Percentiles rank a stretch among this genome's conserved stretches.
These are phyloP conservation scores for Ceratobasidium sp. DNA, from an alignment of 1,284 basidiomycete species.

Conservation along the genomic window DNA sequence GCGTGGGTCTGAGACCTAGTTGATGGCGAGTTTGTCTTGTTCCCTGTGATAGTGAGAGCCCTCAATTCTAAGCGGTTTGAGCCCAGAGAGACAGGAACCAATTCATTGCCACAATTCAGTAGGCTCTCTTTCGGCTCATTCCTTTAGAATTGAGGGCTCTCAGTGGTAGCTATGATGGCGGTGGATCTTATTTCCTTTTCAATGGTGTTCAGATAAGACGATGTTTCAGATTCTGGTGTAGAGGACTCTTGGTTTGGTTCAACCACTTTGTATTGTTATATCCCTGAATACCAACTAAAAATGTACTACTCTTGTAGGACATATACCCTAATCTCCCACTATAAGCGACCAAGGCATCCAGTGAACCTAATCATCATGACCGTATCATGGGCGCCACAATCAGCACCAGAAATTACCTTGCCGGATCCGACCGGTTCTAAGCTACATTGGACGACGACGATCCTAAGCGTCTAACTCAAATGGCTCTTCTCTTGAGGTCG, in stretches of 20 bases:
- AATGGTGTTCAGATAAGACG: background rate
- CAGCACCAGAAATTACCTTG: background rate
- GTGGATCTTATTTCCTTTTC: conserved; percentile 24
- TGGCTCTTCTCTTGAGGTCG: background rate
- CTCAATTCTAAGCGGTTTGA: no score
- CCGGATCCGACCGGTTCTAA: background rate
- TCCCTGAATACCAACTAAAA: conserved; percentile 14
- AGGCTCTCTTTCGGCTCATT: no score
- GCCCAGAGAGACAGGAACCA: no score
- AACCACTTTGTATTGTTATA: background rate
- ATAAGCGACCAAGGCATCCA: background rate
- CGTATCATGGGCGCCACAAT: background rate
- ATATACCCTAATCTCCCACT: background rate
- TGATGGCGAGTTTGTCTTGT: background rate
- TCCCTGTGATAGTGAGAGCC: background rate
- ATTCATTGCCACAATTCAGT: no score
- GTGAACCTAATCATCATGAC: background rate
- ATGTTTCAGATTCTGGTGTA: conserved; percentile 1
- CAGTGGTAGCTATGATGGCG: conserved; percentile 28
- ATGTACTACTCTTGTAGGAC: background rate
- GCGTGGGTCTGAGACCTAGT: conserved; percentile 32
- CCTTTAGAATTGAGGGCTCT: no score
- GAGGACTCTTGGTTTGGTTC: background rate
- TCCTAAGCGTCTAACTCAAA: background rate
- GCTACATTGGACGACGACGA: background rate